Percentiles rank a stretch among this genome's conserved stretches.
These are phyloP conservation scores for Chaetothyriales sp. DNA, from an alignment of 2,329 filamentous ascomycete species.

Conservation along the genomic window DNA sequence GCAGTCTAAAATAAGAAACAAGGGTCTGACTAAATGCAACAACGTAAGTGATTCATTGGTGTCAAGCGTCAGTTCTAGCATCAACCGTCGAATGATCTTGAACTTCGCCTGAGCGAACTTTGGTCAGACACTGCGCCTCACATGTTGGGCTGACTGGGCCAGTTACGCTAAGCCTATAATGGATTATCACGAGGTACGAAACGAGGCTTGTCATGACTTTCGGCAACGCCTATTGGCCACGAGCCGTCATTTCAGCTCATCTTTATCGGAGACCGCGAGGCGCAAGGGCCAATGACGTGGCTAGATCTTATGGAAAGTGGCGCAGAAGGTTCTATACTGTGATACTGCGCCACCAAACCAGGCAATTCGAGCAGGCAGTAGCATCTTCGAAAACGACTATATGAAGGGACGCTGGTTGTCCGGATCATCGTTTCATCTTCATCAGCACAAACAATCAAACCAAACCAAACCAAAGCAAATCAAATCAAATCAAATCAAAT, in stretches of 20 bases:
- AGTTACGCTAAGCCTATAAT: neutral
- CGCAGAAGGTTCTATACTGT: neutral
- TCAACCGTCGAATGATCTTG: too few species aligned
- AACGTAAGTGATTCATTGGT: too few species aligned
- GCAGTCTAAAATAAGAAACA: too few species aligned
- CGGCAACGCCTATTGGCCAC: neutral
- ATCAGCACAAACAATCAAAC: slow-evolving; percentile 1
- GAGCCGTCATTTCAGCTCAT: neutral
- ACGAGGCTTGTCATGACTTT: neutral
- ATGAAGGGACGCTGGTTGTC: neutral
- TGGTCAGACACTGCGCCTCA: neutral
- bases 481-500: too few species aligned
- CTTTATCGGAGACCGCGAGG: neutral
- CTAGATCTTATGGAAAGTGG: neutral
- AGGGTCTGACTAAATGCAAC: too few species aligned
- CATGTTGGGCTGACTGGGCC: neutral
- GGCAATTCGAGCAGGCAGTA: neutral
- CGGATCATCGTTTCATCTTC: neutral
- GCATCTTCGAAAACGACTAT: neutral
- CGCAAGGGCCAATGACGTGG: neutral
- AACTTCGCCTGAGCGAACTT: neutral
- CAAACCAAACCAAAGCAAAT: neutral
- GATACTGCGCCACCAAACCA: neutral
- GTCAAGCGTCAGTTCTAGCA: too few species aligned
- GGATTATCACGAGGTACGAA: neutral